Percentiles rank a stretch among this genome's conserved stretches.
Conservation (phyloP, 192 early-diverging fungal genomes). For the Helicostylum pulchrum region DNA sequence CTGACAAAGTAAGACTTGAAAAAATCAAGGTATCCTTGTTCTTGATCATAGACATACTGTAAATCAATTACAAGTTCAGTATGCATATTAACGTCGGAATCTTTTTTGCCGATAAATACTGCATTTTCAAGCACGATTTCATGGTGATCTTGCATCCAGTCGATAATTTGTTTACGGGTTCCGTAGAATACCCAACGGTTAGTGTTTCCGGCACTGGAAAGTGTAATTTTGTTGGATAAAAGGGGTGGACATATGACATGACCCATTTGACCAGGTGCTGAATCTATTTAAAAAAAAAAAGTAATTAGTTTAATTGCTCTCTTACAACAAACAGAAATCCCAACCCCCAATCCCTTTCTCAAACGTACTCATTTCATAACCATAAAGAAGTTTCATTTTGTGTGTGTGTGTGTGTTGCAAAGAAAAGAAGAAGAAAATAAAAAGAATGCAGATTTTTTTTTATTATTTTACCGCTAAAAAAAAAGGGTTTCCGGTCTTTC, state of each 20-base stretch:
- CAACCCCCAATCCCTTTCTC: too few species aligned
- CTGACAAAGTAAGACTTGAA: slow-evolving; percentile 40
- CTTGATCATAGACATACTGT: slow-evolving; percentile 39
- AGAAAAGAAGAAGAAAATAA: background rate
- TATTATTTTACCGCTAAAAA: too few species aligned
- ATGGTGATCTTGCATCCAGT: slow-evolving; percentile 40
- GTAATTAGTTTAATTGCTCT: background rate
- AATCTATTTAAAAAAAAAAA: background rate
- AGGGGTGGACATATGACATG: slow-evolving; percentile 45
- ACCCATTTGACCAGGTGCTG: background rate
- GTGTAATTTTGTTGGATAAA: slow-evolving; percentile 39
- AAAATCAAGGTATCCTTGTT: slow-evolving; percentile 37
- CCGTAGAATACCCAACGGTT: slow-evolving; percentile 48
- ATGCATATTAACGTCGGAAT: slow-evolving; percentile 16
- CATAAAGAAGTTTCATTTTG: slow-evolving; percentile 27
- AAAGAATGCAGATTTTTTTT: background rate
- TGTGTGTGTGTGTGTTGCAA: background rate
- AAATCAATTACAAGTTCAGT: slow-evolving; percentile 49
- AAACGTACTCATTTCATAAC: slow-evolving; percentile 32
- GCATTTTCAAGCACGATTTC: slow-evolving; percentile 32
- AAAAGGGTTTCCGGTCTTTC: background rate
- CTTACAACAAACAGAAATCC: background rate
- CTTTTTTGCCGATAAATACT: slow-evolving; percentile 36
- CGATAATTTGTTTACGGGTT: slow-evolving; percentile 44
- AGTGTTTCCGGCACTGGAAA: slow-evolving; percentile 41